phyloP scores from a whole-genome alignment of 306 rosid genomes.

The Quercus alba region DNA sequence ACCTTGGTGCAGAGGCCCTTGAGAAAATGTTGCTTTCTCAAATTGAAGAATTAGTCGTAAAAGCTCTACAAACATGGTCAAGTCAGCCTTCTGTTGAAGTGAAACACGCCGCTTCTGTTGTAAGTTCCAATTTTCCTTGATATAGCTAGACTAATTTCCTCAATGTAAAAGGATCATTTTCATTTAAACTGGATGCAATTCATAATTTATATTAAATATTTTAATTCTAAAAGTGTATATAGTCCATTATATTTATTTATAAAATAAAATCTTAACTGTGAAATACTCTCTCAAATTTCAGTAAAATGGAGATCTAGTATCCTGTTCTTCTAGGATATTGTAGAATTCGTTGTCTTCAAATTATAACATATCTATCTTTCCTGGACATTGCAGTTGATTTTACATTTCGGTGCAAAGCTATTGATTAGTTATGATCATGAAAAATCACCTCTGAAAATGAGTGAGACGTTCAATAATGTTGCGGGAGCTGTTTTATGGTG shows the following conservation, averaged over 20 bases:
- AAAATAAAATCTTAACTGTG: too few relatives aligned
- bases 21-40: slow-evolving; percentile 29
- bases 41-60: slow-evolving; percentile 18
- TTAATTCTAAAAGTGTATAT: too few relatives aligned
- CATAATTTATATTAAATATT: too few relatives aligned
- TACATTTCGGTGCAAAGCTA: slow-evolving; percentile 23
- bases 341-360: too few relatives aligned
- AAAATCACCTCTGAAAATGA: slow-evolving; percentile 3
- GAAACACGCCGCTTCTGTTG: slow-evolving; percentile 28
- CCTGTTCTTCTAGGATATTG: not conserved
- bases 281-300: too few relatives aligned
- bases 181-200: too few relatives aligned
- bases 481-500: too few relatives aligned
- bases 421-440: slow-evolving; percentile 30
- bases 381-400: slow-evolving; percentile 21
- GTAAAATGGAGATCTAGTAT: too few relatives aligned
- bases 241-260: too few relatives aligned
- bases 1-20: slow-evolving; percentile 32
- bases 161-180: too few relatives aligned
- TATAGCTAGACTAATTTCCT: not conserved
- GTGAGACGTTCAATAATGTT: too few relatives aligned
- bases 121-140: not conserved
- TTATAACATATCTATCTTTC: not conserved
- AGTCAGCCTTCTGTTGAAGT: slow-evolving; percentile 32
- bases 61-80: slow-evolving; percentile 27